Evolutionary conservation across 2,329 filamentous ascomycete species (phyloP).

Genomic region (Waltergamsia citrina): DNA sequence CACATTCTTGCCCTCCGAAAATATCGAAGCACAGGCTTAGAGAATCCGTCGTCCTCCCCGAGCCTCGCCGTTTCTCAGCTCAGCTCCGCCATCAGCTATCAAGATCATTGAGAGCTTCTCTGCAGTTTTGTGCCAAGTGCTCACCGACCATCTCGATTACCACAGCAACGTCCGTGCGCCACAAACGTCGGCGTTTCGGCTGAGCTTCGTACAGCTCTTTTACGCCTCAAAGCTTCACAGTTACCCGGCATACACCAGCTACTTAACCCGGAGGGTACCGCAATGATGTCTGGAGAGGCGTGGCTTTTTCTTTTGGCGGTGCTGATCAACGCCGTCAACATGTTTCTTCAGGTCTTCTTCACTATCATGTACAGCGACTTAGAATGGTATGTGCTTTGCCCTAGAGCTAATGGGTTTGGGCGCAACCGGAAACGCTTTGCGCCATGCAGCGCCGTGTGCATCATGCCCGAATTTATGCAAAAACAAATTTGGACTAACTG

Average conservation of each 20-base stretch:
- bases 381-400: slow-evolving; percentile 95
- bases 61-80: no score
- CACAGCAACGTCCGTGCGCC: slow-evolving; percentile 1
- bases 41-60: no score
- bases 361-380: slow-evolving; percentile 99
- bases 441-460: neutral
- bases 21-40: no score
- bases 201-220: neutral
- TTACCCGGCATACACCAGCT: no score
- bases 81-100: no score
- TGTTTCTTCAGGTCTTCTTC: slow-evolving; percentile 99
- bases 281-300: slow-evolving; percentile 85
- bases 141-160: neutral
- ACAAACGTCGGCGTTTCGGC: neutral
- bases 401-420: no score
- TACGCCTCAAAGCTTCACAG: no score
- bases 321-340: slow-evolving; percentile 98
- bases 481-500: slow-evolving; percentile 22
- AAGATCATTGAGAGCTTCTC: neutral
- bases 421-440: slow-evolving; percentile 5
- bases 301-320: slow-evolving; percentile 98
- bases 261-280: neutral
- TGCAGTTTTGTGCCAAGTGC: no score
- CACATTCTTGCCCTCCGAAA: neutral
- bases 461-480: neutral